Evolutionary conservation across 176 grass and related monocot species (phyloP).

Genomic region (Triticum dicoccoides): DNA sequence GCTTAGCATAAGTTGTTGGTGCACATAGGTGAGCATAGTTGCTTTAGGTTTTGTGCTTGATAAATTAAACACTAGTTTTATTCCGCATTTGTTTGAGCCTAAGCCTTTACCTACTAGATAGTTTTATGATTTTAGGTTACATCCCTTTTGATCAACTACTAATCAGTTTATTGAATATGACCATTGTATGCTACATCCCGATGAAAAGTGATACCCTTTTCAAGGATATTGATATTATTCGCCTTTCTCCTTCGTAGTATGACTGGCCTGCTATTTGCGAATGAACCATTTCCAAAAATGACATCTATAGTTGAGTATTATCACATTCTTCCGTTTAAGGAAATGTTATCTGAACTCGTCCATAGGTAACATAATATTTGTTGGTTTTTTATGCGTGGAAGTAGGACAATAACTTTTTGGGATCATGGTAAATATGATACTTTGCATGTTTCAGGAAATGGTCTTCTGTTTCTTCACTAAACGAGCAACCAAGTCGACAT

Average conservation of each 20-base stretch:
- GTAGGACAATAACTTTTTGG: not conserved
- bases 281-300: not conserved
- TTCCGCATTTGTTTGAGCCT: too few species aligned
- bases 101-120: too few species aligned
- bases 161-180: too few species aligned
- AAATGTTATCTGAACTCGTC: not conserved
- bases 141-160: too few species aligned
- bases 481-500: too few species aligned
- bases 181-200: too few species aligned
- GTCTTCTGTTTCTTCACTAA: not conserved
- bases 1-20: too few species aligned
- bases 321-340: slow-evolving; percentile 52
- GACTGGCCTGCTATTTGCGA: slow-evolving; percentile 5
- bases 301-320: slow-evolving; percentile 47
- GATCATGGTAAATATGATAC: not conserved
- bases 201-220: too few species aligned
- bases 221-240: too few species aligned
- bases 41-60: not conserved
- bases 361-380: not conserved
- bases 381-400: not conserved
- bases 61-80: too few species aligned
- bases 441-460: slow-evolving; percentile 31
- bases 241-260: slow-evolving; percentile 17
- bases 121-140: too few species aligned
- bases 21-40: too few species aligned